Percentiles rank a stretch among this genome's conserved stretches.
phyloP scores from a whole-genome alignment of 2,329 filamentous ascomycete genomes.

The Hyphodiscus sp. region DNA sequence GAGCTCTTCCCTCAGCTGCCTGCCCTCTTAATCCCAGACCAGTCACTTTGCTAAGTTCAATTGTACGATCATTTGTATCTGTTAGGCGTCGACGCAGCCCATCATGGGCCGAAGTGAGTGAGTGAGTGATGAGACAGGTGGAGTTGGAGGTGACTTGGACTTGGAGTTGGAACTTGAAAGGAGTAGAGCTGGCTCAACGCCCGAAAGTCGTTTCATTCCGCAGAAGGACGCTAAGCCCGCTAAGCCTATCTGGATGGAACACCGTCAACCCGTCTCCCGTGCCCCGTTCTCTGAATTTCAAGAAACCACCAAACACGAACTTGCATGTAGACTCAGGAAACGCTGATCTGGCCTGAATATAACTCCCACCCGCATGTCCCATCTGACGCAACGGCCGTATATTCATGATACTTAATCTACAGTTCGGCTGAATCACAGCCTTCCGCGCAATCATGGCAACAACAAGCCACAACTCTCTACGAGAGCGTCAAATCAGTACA shows the following conservation, averaged over 20 bases:
- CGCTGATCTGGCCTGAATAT: neutral
- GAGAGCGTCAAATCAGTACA: constrained; percentile 68
- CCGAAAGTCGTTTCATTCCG: constrained; percentile 2
- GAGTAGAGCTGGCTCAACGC: neutral
- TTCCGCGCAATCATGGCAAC: constrained; percentile 40
- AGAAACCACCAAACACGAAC: neutral
- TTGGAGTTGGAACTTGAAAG: no score
- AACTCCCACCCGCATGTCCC: neutral
- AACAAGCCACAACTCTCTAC: constrained; percentile 49
- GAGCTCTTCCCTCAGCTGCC: neutral
- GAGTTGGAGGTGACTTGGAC: constrained; percentile 8
- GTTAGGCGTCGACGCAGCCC: constrained; percentile 24
- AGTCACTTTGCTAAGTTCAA: constrained; percentile 21
- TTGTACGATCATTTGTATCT: constrained; percentile 29
- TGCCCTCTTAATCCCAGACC: constrained; percentile 1
- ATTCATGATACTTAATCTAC: constrained; percentile 22
- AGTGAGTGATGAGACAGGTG: constrained; percentile 4
- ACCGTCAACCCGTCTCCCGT: no score
- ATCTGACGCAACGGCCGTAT: neutral
- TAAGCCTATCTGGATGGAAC: neutral
- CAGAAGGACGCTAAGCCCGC: neutral
- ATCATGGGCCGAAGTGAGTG: constrained; percentile 17
- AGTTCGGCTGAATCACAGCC: constrained; percentile 30
- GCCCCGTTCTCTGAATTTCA: neutral
- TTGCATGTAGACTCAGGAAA: neutral